Conservation (phyloP, 2,329 filamentous ascomycete species). For the Hypoxylon sp. region DNA sequence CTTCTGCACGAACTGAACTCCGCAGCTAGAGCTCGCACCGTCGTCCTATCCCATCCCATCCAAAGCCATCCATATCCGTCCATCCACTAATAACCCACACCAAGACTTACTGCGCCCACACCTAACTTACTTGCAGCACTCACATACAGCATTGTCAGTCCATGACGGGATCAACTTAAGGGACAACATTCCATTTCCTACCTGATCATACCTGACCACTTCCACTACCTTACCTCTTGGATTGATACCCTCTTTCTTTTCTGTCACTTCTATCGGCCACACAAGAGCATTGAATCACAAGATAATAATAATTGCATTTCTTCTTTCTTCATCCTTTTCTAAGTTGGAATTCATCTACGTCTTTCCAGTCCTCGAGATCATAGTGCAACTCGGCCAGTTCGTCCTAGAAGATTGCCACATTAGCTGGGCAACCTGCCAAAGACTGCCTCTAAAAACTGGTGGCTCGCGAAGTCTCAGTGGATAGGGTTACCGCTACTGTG, state of each 20-base stretch:
- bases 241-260: constrained; percentile 1
- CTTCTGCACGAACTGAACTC: constrained; percentile 34
- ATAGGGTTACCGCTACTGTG: constrained; percentile 41
- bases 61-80: constrained; percentile 18
- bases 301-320: neutral
- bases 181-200: constrained; percentile 36
- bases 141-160: constrained; percentile 20
- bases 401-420: constrained; percentile 1
- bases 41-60: constrained; percentile 17
- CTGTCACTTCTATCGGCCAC: neutral
- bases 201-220: constrained; percentile 42
- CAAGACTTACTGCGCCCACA: constrained; percentile 29
- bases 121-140: constrained; percentile 18
- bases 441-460: constrained; percentile 33
- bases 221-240: constrained; percentile 7
- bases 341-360: neutral
- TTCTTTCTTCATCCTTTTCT: neutral
- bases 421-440: neutral
- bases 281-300: neutral
- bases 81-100: constrained; percentile 20
- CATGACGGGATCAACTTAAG: constrained; percentile 37
- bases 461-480: constrained; percentile 31
- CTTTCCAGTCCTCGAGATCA: neutral
- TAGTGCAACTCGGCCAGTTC: neutral
- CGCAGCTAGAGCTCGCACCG: constrained; percentile 23